Evolutionary conservation across 495 filamentous ascomycete species (phyloP), one percentile per base, ranked within the genome.

Genomic region (Podospora pseudoanserina): DNA sequence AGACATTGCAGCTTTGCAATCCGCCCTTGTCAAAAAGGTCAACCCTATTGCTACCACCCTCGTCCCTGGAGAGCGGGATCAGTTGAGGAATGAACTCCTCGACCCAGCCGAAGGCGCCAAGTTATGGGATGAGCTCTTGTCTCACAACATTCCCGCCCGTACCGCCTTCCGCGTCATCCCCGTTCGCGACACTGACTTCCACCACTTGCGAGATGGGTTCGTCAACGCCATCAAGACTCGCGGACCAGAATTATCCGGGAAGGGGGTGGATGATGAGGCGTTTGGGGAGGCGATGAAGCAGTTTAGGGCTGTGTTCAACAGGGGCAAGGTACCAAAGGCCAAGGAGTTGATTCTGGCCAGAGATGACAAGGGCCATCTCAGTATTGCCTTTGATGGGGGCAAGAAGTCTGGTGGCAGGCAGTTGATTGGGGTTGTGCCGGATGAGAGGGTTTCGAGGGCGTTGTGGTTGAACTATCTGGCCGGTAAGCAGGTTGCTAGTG

Each of bases 381-480:
- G 86, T 65, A 88, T 91, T 30, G 84, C 89, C 64, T 92, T 89
- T 74, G 88, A 94, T 71, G 81, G 81, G 63, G 76, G 76, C 74
- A 79, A 76, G 75, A 79, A 74, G 28, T 80, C 62, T 0, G 65
- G 78, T 57, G 74, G 78, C 65, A 83, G 81, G 75, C 74, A 77
- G 65, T 49, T 79, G 63, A 69, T 96, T 74, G 93, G 93, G 0
- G 79, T 81, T 1, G 87, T 97, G 0, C 70, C 76, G 3, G 95
- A 98, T 76, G 90, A 93, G 83, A 82, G 94, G 64, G 80, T 98
- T 11, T 89, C 88, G 64, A 86, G 91, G 65, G 81, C 92, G 67
- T 81, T 98, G 20, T 98, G 94, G 95, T 79, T 97, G 76, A 89
- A 91, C 67, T 99, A 97, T 79, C 78, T 99, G 49, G 92, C 87